Evolutionary conservation across 1,284 basidiomycete species (phyloP).

Genomic region (Phellinidium pouzarii): DNA sequence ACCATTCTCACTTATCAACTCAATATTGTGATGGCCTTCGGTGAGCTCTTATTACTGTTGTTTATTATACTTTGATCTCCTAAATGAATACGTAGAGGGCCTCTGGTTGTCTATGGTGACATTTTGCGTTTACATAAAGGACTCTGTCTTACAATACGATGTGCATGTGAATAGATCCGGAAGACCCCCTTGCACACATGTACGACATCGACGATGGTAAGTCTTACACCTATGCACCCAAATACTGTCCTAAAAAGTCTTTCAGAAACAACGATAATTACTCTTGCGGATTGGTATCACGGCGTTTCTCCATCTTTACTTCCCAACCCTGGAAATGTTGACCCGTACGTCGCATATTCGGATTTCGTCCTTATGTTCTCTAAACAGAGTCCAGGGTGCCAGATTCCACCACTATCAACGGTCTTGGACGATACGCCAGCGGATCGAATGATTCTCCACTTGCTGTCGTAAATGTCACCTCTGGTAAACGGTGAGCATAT

Average conservation of each 20-base stretch:
- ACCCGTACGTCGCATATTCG: conserved; percentile 15
- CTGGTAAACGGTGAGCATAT: neutral
- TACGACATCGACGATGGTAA: conserved; percentile 40
- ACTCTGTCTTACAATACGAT: neutral
- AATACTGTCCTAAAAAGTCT: neutral
- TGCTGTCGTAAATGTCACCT: conserved; percentile 26
- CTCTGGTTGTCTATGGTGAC: neutral
- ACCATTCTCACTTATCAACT: conserved; percentile 25
- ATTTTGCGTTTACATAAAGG: neutral
- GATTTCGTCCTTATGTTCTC: neutral
- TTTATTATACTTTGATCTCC: conserved; percentile 31
- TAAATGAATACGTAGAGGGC: neutral
- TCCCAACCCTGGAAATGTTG: conserved; percentile 19
- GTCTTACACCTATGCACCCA: conserved; percentile 11
- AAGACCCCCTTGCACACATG: conserved; percentile 36
- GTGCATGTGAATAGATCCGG: conserved; percentile 25
- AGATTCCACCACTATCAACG: conserved; percentile 48
- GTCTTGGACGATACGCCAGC: conserved; percentile 30
- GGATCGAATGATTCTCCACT: conserved; percentile 22
- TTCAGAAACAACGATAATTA: conserved; percentile 32
- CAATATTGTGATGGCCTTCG: neutral
- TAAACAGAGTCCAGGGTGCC: conserved; percentile 22
- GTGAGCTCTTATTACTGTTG: conserved; percentile 24
- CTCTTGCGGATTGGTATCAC: conserved; percentile 38
- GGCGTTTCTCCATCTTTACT: conserved; percentile 17